These are phyloP conservation scores for Nitzschia sp. DNA, from an alignment of 108 stramenopile species.

Conservation along the genomic window DNA sequence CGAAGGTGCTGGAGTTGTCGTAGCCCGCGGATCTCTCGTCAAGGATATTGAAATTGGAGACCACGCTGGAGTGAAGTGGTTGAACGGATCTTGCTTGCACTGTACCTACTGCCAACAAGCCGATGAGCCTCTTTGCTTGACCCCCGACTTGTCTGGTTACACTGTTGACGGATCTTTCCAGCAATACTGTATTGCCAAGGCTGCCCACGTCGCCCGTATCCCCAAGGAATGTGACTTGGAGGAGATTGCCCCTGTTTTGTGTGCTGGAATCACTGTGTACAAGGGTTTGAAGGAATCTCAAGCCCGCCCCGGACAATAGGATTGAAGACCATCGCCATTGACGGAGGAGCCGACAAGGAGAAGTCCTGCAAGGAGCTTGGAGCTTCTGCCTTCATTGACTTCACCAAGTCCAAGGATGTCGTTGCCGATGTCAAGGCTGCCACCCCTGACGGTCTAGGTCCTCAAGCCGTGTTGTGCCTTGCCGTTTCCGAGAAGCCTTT, in stretches of 20 bases:
- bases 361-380: neutral
- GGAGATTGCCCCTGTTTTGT: neutral
- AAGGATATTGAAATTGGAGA: constrained; percentile 60
- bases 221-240: constrained; percentile 3
- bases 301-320: neutral
- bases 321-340: constrained; percentile 1
- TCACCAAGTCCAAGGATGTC: constrained; percentile 4
- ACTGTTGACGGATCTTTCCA: constrained; percentile 1
- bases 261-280: constrained; percentile 3
- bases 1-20: constrained; percentile 43
- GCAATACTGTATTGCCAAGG: constrained; percentile 1
- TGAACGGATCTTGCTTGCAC: constrained; percentile 49
- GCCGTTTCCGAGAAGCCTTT: neutral
- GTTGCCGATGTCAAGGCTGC: neutral
- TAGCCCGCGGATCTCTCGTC: constrained; percentile 43
- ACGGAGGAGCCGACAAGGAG: neutral
- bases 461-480: neutral
- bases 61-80: constrained; percentile 58
- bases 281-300: constrained; percentile 1
- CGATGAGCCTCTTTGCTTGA: constrained; percentile 44
- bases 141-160: constrained; percentile 2
- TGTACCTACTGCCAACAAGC: constrained; percentile 53
- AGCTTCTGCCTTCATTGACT: neutral
- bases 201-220: neutral
- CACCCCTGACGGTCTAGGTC: neutral